These are phyloP conservation scores for Phoma sp. DNA, from an alignment of 2,329 filamentous ascomycete species.

Conservation along the genomic window DNA sequence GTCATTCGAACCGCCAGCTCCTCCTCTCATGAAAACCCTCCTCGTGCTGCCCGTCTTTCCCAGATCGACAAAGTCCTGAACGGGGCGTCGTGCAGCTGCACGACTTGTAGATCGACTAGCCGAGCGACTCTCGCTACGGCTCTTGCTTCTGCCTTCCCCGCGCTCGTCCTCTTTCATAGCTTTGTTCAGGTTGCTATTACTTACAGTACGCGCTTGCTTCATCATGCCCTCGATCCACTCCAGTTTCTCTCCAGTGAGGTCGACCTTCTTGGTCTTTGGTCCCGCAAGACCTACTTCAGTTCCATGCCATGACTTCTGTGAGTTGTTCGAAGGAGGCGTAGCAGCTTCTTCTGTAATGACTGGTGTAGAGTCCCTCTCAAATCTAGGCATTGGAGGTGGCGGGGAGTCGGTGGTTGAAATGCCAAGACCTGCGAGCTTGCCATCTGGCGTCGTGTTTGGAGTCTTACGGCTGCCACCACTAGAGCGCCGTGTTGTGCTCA, in stretches of 20 bases:
- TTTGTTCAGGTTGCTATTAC: conserved; percentile 62
- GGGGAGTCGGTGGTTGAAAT: conserved; percentile 27
- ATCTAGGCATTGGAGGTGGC: conserved; percentile 33
- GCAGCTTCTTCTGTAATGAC: conserved; percentile 34
- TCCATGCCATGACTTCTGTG: conserved; percentile 45
- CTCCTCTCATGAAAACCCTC: conserved; percentile 67
- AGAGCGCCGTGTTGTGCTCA: conserved; percentile 35
- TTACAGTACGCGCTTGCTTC: conserved; percentile 76
- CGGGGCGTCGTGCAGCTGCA: conserved; percentile 23
- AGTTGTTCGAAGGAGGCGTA: conserved; percentile 36
- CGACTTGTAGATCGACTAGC: conserved; percentile 32
- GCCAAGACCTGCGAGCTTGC: conserved; percentile 15
- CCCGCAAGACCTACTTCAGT: conserved; percentile 71
- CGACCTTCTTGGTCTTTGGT: conserved; percentile 66
- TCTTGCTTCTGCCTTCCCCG: conserved; percentile 31
- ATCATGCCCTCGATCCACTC: conserved; percentile 86
- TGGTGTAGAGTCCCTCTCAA: conserved; percentile 30
- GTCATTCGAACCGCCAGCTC: conserved; percentile 2
- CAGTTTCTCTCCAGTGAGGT: conserved; percentile 73
- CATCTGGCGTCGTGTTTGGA: conserved; percentile 37
- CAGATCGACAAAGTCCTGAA: conserved; percentile 67
- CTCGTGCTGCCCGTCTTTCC: conserved; percentile 76
- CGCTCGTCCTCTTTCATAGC: conserved; percentile 24
- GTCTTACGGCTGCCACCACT: conserved; percentile 34
- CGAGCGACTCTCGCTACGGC: conserved; percentile 36